Base-by-base conservation (phyloP, 1,139 yeast species). In the Zygosaccharomyces sapae region DNA sequence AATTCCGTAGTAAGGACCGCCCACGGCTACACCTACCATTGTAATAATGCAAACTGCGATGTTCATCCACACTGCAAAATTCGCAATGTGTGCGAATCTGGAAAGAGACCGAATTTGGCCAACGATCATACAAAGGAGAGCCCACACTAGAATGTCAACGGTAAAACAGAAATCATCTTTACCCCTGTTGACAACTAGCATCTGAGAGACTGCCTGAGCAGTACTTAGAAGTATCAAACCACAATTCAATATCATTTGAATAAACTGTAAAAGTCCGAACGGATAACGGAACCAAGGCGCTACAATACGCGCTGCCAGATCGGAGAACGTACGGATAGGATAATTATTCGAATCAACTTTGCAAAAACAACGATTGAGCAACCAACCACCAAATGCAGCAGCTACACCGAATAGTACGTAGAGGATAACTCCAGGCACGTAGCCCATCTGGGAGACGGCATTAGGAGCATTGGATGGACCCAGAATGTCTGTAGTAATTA, bases 401-500 rank as follows among this genome's bases (percentile, higher is more conserved):
- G 59, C 55, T 18, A 65, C 48, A 41, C 75, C 76, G 43, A 73
- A 68, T 12, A 70, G 54, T 36, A 70, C 58, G 56, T 65, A 73
- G 9, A 73, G 58, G 34, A 71, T 62, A 44, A 67, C 59, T 34
- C 77, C 76, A 8, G 75, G 75, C 12, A 69, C 76, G 44, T 63
- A 71, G 3, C 76, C 77, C 47, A 73, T 57, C 46, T 70, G 68
- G 5, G 72, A 57, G 39, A 73, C 61, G 7, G 76, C 72, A 51
- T 69, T 72, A 3, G 76, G 76, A 13, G 76, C 75, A 43, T 67
- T 62, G 12, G 70, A 62, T 16, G 77, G 77, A 18, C 77, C 77
- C 34, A 73, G 63, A 43, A 73, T 72, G 61, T 73, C 77, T 2
- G 77, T 72, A 12, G 77, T 72, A 45, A 73, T 73, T 39, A 73